Base-by-base conservation (phyloP, 176 grass and related monocot species). In the Microstegium vimineum region DNA sequence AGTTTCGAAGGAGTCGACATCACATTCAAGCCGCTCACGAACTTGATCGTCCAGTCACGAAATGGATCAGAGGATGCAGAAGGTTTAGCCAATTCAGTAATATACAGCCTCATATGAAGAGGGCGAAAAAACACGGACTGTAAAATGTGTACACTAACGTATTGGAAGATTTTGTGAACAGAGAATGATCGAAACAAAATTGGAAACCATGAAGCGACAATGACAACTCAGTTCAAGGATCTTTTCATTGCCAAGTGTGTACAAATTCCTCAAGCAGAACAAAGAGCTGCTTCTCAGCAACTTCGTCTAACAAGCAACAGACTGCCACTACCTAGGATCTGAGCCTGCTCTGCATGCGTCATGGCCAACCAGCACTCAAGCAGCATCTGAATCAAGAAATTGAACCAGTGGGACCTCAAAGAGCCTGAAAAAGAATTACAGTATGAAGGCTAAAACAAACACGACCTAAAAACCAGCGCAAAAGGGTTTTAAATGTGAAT, bases 191-290 rank as follows among this genome's bases (percentile, higher is more conserved):
- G 1, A 52, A 52, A 18, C 47, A 25, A n/a, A 59, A 25, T 10
- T 59, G n/a, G 10, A 27, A 60, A 61, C n/a, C 22, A 60, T 57
- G n/a, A n/a, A 27, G 57, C 22, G n/a, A 26, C 23, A 61, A 60
- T 25, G 22, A 60, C 56, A 60, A 26, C 23, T 26, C 54, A 27
- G 13, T 30, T 52, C 49, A 75, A 22, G n/a, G 5, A 52, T 74
- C 31, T 75, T 38, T 28, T 66, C n/a, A 74, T 64, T 23, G 13
- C 22, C n/a, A 25, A 37, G 10, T 49, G 26, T 65, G 26, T 65
- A 83, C 28, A 74, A 10, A 84, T 56, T 30, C 74, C 71, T 83
- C 17, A 22, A 66, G 32, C 61, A 56, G 65, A 76, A 67, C 16
- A 65, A 62, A 51, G 47, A 11, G 32, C n/a, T 12, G 78, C 30